Conservation (phyloP, 148 eudicot genomes). For the Cornus controversa region DNA sequence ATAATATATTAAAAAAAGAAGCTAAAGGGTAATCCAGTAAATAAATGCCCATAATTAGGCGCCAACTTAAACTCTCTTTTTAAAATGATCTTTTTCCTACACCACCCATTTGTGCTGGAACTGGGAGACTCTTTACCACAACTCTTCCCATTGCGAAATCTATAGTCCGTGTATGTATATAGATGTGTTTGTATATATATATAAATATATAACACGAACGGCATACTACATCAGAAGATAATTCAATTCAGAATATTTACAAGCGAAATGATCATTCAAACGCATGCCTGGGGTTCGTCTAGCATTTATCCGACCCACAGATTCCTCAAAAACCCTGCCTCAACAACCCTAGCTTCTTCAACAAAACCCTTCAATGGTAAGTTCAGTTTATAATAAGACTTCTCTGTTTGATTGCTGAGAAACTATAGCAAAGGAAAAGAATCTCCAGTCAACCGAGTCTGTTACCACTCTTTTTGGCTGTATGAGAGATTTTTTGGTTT, state of each 20-base stretch:
- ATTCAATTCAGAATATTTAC: not conserved
- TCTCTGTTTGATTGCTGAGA: not conserved
- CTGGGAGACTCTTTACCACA: conserved; percentile 1
- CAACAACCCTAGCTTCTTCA: conserved; percentile 10
- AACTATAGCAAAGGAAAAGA: not conserved
- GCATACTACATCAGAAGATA: not conserved
- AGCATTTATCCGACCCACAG: conserved; percentile 6
- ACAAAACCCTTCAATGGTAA: conserved; percentile 15
- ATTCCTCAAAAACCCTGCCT: not conserved
- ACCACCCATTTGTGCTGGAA: conserved; percentile 21
- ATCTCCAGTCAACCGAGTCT: not conserved
- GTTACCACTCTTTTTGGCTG: not conserved
- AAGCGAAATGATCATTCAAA: conserved; percentile 25
- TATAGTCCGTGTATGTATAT: not conserved
- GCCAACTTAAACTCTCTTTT: not conserved
- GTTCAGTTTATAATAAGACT: not conserved
- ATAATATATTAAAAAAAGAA: too few species aligned
- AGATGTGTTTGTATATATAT: not conserved
- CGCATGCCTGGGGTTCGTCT: conserved; percentile 9
- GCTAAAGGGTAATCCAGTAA: not conserved
- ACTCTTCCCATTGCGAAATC: not conserved
- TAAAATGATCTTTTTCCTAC: conserved; percentile 3
- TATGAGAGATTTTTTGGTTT: too few species aligned
- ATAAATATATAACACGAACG: too few species aligned
- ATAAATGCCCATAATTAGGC: not conserved